A percentile compares a stretch with the other conserved stretches of the same genome.
Conservation (phyloP, 192 early-diverging fungal species). For the Funneliformis mosseae region DNA sequence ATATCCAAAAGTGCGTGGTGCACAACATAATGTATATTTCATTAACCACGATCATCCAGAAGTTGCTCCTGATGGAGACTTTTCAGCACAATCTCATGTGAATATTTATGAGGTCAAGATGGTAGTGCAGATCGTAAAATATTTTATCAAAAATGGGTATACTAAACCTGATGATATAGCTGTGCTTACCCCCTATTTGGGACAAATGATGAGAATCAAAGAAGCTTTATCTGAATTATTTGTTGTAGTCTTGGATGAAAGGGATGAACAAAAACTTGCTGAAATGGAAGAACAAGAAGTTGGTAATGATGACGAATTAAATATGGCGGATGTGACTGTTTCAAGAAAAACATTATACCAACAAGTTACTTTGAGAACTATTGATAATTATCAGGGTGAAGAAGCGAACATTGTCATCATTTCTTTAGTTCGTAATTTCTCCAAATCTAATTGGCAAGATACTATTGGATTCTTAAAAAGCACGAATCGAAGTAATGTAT, state of each 20-base stretch:
- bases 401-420: slow-evolving; percentile 50
- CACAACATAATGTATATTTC: slow-evolving; percentile 50
- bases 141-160: slow-evolving; percentile 57
- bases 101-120: slow-evolving; percentile 56
- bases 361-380: slow-evolving; percentile 44
- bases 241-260: slow-evolving; percentile 43
- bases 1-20: slow-evolving; percentile 47
- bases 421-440: slow-evolving; percentile 43
- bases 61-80: slow-evolving; percentile 35
- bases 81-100: slow-evolving; percentile 47
- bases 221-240: slow-evolving; percentile 37
- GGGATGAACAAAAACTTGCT: slow-evolving; percentile 42
- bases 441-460: slow-evolving; percentile 22
- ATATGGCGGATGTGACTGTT: not conserved
- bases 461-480: slow-evolving; percentile 59
- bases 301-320: no score
- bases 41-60: slow-evolving; percentile 52
- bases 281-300: slow-evolving; percentile 20
- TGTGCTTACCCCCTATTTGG: slow-evolving; percentile 57
- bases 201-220: slow-evolving; percentile 52
- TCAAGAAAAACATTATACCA: not conserved
- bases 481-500: slow-evolving; percentile 58
- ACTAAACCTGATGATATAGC: slow-evolving; percentile 50
- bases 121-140: slow-evolving; percentile 47
- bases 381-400: slow-evolving; percentile 54